Percentiles rank a stretch among this genome's conserved stretches.
phyloP scores from a whole-genome alignment of 352 stramenopile species.

The Phytophthora citricola region DNA sequence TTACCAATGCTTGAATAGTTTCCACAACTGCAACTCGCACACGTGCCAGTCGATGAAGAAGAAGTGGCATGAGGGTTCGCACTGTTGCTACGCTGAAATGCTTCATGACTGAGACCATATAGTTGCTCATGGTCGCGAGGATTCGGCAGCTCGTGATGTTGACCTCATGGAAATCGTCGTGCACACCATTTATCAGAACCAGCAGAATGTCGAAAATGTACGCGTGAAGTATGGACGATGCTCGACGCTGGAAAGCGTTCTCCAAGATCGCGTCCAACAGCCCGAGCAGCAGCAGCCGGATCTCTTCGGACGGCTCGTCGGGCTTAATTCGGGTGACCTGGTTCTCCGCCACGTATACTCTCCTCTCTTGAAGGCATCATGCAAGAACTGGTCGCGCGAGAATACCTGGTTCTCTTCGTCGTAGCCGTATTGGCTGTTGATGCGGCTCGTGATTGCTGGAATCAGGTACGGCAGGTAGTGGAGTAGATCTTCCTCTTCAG shows the following conservation, averaged over 20 bases:
- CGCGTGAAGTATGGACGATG: slow-evolving; percentile 79
- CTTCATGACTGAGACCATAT: slow-evolving; percentile 93
- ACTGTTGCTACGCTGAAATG: slow-evolving; percentile 93
- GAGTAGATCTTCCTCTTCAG: slow-evolving; percentile 61
- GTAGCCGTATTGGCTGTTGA: slow-evolving; percentile 70
- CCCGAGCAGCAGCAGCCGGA: slow-evolving; percentile 67
- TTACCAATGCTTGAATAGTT: slow-evolving; percentile 84
- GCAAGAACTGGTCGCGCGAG: slow-evolving; percentile 67
- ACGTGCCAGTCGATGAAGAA: slow-evolving; percentile 91
- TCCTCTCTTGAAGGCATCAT: slow-evolving; percentile 77
- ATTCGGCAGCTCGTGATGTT: slow-evolving; percentile 78
- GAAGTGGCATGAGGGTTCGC: slow-evolving; percentile 73
- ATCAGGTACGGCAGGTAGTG: slow-evolving; percentile 78
- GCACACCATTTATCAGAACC: slow-evolving; percentile 68
- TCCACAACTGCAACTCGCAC: slow-evolving; percentile 89
- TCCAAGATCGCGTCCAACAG: slow-evolving; percentile 60
- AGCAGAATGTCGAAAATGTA: slow-evolving; percentile 85
- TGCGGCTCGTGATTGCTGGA: slow-evolving; percentile 67
- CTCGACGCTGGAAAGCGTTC: slow-evolving; percentile 56
- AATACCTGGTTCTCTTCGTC: slow-evolving; percentile 84
- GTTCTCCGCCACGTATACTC: slow-evolving; percentile 60
- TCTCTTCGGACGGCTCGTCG: slow-evolving; percentile 78
- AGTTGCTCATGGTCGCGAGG: slow-evolving; percentile 51
- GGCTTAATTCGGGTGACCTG: slow-evolving; percentile 52
- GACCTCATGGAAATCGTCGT: slow-evolving; percentile 90